These are phyloP conservation scores for Leucogyrophana mollusca DNA, from an alignment of 768 basidiomycete species.

Conservation along the genomic window DNA sequence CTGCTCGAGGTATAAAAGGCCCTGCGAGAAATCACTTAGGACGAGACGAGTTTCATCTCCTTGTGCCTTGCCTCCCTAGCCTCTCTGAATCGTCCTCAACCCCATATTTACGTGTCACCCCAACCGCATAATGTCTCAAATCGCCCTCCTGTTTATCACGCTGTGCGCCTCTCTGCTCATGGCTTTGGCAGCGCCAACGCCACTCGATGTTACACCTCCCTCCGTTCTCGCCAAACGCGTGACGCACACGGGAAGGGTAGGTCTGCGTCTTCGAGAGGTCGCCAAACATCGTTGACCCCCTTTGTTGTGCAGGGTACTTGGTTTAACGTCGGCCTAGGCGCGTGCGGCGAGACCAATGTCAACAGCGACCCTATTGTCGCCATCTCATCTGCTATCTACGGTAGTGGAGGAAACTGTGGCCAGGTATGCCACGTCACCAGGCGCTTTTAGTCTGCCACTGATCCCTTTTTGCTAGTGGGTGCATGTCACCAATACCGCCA, in stretches of 20 bases:
- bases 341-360: constrained; percentile 56
- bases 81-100: neutral
- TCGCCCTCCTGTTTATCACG: constrained; percentile 28
- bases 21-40: constrained; percentile 6
- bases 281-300: neutral
- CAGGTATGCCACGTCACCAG: constrained; percentile 43
- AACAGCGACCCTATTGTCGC: constrained; percentile 60
- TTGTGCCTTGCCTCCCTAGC: neutral
- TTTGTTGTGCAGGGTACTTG: constrained; percentile 55
- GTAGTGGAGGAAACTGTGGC: constrained; percentile 54
- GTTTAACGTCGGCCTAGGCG: constrained; percentile 59
- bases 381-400: constrained; percentile 53
- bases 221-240: constrained; percentile 47
- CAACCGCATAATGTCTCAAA: constrained; percentile 15
- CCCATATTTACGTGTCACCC: neutral
- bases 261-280: constrained; percentile 15
- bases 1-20: constrained; percentile 23
- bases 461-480: constrained; percentile 46
- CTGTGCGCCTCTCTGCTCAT: constrained; percentile 43
- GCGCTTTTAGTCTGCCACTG: constrained; percentile 5
- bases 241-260: constrained; percentile 56
- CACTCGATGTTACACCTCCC: constrained; percentile 17
- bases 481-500: constrained; percentile 56
- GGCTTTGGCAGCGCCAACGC: constrained; percentile 39
- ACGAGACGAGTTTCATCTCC: constrained; percentile 5